Evolutionary conservation across 208 protist species (phyloP).

Genomic region (Wallacemonas sp.): DNA sequence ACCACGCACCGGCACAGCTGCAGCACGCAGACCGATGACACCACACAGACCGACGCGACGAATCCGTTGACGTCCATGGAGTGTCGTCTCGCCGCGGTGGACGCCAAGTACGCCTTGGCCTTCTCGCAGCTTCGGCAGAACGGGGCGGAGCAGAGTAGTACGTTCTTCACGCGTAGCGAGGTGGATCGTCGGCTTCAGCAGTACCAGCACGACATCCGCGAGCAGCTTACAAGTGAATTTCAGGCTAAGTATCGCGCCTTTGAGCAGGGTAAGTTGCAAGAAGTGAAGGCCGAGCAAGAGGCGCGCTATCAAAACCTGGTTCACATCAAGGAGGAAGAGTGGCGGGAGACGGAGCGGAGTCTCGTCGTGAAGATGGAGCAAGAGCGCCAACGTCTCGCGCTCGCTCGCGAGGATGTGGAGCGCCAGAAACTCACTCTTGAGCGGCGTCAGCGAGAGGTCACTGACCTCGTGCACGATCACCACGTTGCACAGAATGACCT

Average conservation of each 20-base stretch:
- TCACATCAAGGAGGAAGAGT: slow-evolving; percentile 66
- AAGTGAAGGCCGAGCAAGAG: slow-evolving; percentile 51
- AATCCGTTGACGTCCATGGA: slow-evolving; percentile 68
- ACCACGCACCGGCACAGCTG: slow-evolving; percentile 26
- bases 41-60: slow-evolving; percentile 11
- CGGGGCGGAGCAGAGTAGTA: slow-evolving; percentile 20
- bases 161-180: slow-evolving; percentile 56
- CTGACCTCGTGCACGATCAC: slow-evolving; percentile 32
- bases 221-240: slow-evolving; percentile 71
- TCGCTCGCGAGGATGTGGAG: slow-evolving; percentile 61
- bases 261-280: slow-evolving; percentile 50
- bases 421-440: slow-evolving; percentile 59
- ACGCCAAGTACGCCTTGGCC: slow-evolving; percentile 81
- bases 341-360: slow-evolving; percentile 52
- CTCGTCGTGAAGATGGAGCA: slow-evolving; percentile 53
- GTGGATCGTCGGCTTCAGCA: slow-evolving; percentile 73
- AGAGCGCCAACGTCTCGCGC: slow-evolving; percentile 58
- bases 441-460: slow-evolving; percentile 44
- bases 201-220: slow-evolving; percentile 70
- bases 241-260: slow-evolving; percentile 69
- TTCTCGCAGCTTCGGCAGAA: slow-evolving; percentile 56
- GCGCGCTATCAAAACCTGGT: slow-evolving; percentile 46
- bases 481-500: slow-evolving; percentile 21
- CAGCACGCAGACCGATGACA: slow-evolving; percentile 61
- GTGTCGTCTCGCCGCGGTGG: slow-evolving; percentile 79